These are phyloP conservation scores for Exophiala dermatitidis DNA, from an alignment of 2,329 filamentous ascomycete species.

Conservation along the genomic window DNA sequence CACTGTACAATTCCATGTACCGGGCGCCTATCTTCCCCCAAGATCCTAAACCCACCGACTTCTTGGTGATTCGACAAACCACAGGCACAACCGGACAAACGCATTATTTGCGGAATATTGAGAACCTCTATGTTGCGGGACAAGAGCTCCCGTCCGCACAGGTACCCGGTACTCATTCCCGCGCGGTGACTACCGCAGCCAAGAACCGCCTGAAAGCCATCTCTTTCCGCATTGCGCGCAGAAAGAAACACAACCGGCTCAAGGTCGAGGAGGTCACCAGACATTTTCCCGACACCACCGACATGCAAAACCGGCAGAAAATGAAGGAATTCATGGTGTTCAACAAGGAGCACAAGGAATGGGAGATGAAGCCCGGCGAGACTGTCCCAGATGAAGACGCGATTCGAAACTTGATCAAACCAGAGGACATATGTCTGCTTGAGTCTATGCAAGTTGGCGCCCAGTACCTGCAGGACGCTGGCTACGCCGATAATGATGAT, in stretches of 20 bases:
- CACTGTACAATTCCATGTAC: slow-evolving; percentile 92
- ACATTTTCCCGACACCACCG: slow-evolving; percentile 86
- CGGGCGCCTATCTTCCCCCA: slow-evolving; percentile 91
- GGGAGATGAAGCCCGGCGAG: slow-evolving; percentile 69
- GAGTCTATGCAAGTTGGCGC: slow-evolving; percentile 96
- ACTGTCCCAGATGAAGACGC: slow-evolving; percentile 70
- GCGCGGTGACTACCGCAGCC: slow-evolving; percentile 92
- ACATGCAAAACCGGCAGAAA: slow-evolving; percentile 93
- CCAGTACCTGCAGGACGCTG: slow-evolving; percentile 83
- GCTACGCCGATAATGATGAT: slow-evolving; percentile 65
- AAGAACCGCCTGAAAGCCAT: slow-evolving; percentile 98
- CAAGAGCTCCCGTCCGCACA: slow-evolving; percentile 89
- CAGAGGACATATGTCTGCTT: slow-evolving; percentile 87
- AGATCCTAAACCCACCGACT: slow-evolving; percentile 68
- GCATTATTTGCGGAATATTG: slow-evolving; percentile 81
- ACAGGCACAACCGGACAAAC: slow-evolving; percentile 69
- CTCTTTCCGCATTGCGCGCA: slow-evolving; percentile 77
- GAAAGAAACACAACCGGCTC: slow-evolving; percentile 61
- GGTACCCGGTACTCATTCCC: slow-evolving; percentile 84
- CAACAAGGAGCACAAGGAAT: slow-evolving; percentile 78
- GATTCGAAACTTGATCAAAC: slow-evolving; percentile 82
- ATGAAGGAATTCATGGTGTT: slow-evolving; percentile 94
- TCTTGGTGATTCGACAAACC: slow-evolving; percentile 73
- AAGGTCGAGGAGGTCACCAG: slow-evolving; percentile 79
- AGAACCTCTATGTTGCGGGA: slow-evolving; percentile 83